Evolutionary conservation across 2,329 filamentous ascomycete species (phyloP), one percentile per base, ranked within the genome.

Genomic region (Tolypocladium guangdongense): DNA sequence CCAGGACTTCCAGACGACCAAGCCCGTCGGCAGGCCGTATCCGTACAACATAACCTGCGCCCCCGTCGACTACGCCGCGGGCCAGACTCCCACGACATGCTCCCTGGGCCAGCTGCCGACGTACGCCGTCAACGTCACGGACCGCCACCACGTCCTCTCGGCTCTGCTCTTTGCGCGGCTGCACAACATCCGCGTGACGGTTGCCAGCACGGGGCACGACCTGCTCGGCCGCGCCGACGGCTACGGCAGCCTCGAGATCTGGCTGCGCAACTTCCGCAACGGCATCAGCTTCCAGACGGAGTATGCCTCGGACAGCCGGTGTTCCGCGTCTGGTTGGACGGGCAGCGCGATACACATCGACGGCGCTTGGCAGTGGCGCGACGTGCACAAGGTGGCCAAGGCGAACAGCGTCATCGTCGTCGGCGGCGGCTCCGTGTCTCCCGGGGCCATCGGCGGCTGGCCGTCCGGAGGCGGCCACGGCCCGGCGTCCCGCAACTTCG

Each of bases 181-280:
- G 30, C 47, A 49, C 33, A 71, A 72, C 52, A 60, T 75, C 35
- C 68, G 74, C 3, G 59, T 76, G 4, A 68, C 68, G 7, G 62
- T 76, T 45, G 67, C 68, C 54, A 71, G 70, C 53, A 75, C 73
- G 0, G 74, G 73, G 0, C 73, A 76, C 58, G 71, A 75, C 51
- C 66, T 68, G 37, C 60, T 68, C 22, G 69, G 70, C 2, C 63
- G 68, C 30, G 62, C 62, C 20, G 61, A 65, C 36, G 68, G 66
- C 4, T 64, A 62, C 22, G 65, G 66, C 18, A 63, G 60, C 4
- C 60, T 71, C 10, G 61, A 59, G 24, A 54, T 71, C 36, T 68
- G 68, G 68, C 60, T 58, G 5, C 64, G 63, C 27, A 55, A 71
- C 51, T 61, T 63, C 54, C 59, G 69, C 16, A 63, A 70, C 57